Percentiles rank a stretch among this genome's conserved stretches.
phyloP scores from a whole-genome alignment of 148 eudicot genomes.

The Rhododendron henanense region DNA sequence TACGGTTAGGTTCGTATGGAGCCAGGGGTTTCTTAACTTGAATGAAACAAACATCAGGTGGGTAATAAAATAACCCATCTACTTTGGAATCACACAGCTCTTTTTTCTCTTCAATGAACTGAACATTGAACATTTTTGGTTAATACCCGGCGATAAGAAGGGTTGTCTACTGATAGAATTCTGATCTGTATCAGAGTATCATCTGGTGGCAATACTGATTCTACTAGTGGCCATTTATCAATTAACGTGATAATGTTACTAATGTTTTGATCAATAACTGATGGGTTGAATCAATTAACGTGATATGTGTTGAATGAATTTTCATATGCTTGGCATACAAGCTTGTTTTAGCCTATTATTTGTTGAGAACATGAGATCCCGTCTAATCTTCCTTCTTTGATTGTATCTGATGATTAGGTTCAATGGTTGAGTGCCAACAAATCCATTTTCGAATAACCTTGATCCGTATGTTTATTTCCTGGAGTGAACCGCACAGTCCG shows the following conservation, averaged over 20 bases:
- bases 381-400: background rate
- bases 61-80: background rate
- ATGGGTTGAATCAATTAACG: too few relatives aligned
- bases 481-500: too few relatives aligned
- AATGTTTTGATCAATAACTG: background rate
- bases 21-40: background rate
- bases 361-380: background rate
- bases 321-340: background rate
- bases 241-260: background rate
- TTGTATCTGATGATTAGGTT: background rate
- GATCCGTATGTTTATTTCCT: background rate
- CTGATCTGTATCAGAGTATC: background rate
- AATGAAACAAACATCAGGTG: background rate
- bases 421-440: background rate
- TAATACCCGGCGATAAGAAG: background rate
- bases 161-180: background rate
- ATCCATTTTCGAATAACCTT: background rate
- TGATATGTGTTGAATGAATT: background rate
- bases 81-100: background rate
- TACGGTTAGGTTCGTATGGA: background rate
- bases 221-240: too few relatives aligned
- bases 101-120: background rate
- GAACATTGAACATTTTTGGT: background rate
- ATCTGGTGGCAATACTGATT: background rate
- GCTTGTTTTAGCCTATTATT: background rate